Evolutionary conservation across 202 grass and related monocot genomes (phyloP).

Genomic region (Panicum virgatum): DNA sequence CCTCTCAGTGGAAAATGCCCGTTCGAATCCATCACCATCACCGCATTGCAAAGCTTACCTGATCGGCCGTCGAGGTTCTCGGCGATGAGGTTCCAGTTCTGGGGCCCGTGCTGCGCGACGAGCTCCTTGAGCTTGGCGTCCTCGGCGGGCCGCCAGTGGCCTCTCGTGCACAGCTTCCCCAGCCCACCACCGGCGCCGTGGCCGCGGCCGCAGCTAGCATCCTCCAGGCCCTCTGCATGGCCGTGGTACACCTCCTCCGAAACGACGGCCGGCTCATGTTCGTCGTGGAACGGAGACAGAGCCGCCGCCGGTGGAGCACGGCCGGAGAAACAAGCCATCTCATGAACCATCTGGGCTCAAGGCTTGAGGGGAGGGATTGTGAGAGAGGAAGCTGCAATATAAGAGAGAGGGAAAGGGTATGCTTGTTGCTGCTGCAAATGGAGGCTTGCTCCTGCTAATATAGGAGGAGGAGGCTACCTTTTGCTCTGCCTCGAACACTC

Average conservation of each 20-base stretch:
- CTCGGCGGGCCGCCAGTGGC: too few species aligned
- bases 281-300: constrained; percentile 13
- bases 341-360: constrained; percentile 14
- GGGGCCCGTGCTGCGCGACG: too few species aligned
- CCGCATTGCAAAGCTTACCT: background rate
- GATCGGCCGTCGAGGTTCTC: too few species aligned
- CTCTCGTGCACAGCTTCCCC: too few species aligned
- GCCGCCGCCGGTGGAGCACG: constrained; percentile 28
- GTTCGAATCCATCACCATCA: background rate
- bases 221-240: constrained; percentile 39
- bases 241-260: constrained; percentile 18
- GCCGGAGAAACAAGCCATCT: constrained; percentile 29
- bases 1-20: background rate
- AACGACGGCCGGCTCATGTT: background rate
- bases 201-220: too few species aligned
- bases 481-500: background rate
- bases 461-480: background rate
- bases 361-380: background rate
- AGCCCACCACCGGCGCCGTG: too few species aligned
- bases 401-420: background rate
- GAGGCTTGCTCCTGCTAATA: background rate
- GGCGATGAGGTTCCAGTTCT: too few species aligned
- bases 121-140: too few species aligned
- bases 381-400: background rate
- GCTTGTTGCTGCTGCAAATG: background rate